Base-by-base conservation (phyloP, 352 stramenopile species). In the Blastocystis sp. region DNA sequence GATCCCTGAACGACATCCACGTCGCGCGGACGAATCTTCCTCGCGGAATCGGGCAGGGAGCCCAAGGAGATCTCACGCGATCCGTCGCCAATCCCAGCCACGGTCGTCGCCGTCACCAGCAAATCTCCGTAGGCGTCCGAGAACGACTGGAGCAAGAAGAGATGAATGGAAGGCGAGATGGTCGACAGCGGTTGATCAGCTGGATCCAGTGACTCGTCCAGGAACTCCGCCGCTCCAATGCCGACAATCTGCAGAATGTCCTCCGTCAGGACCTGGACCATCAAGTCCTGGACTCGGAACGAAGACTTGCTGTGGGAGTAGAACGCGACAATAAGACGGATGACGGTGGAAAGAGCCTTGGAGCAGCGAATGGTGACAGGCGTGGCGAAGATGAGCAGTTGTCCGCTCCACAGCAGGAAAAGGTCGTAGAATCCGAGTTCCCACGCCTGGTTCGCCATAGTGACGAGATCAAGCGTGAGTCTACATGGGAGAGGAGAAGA, bases 81-180 rank as follows among this genome's bases (percentile, higher is more conserved):
- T 32, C 32, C 32, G 32, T 59, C 51, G 51, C n/a, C 18, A 59
- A 59, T 59, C 18, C 18, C n/a, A 59, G 11, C 51, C n/a, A 27
- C 32, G 11, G 51, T 32, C n/a, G 3, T 14, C n/a, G 51, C n/a
- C 7, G 51, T 59, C 7, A 27, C 11, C 7, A 59, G 11, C n/a
- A 59, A 27, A 27, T 59, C 51, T 59, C 51, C 51, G 11, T 32
- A 59, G 7, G 51, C 51, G n/a, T 59, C 51, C n/a, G 51, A 59
- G 32, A 72, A 72, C n/a, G 40, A 72, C 61, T 72, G 61, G 32
- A 72, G 61, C n/a, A 72, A 32, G 32, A 72, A 72, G n/a, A 72
- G 61, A 32, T 44, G 61, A 24, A 8, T n/a, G 4, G 18, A 48
- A 14, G 61, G 7, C 4, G 27, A 7, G 18, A 44, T 4, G 27